Evolutionary conservation across 2,329 filamentous ascomycete genomes (phyloP), one percentile per base, ranked within the genome.

Genomic region (Exophiala alcalophila): DNA sequence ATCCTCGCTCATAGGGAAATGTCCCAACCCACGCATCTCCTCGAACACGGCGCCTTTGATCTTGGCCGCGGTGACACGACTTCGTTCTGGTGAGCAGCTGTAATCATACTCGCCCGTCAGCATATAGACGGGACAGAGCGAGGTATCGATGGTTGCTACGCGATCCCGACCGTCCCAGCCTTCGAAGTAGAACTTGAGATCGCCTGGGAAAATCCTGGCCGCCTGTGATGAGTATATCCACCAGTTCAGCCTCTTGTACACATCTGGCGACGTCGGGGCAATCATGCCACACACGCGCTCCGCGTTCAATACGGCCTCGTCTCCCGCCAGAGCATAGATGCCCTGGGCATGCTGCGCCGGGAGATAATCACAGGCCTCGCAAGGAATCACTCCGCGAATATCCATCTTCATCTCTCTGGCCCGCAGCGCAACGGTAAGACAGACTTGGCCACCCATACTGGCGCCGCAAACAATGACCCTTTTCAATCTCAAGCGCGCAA

Each of bases 171-270:
- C 70, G 50, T 74, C 71, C 61, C 65, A 74, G 25, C 70, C 70
- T 30, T 67, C 66, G 36, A 73, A 73, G 61, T 71, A 73, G 56
- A 73, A 73, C 53, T 72, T 68, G 8, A 73, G 58, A 43, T 73
- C 69, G 14, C 70, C 70, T 49, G 72, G 69, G 59, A 74, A 73
- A 30, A 74, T 69, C 1, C 68, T 69, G 37, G 72, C 72, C 1
- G 71, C 70, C 57, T 74, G 71, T 0, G 65, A 61, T 5, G 64
- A 68, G 53, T 74, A 73, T 3, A 68, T 41, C 49, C 73, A 71
- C 71, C 71, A 75, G 49, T 73, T 65, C 24, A 74, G 63, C 36
- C 71, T 64, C 31, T 70, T 70, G 52, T 71, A 70, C 5, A 58
- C 61, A 5, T 61, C 55, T 0, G 70, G 70, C 4, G 70, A 64